These are phyloP conservation scores for Agroathelia rolfsii DNA, from an alignment of 1,284 basidiomycete genomes.

Conservation along the genomic window DNA sequence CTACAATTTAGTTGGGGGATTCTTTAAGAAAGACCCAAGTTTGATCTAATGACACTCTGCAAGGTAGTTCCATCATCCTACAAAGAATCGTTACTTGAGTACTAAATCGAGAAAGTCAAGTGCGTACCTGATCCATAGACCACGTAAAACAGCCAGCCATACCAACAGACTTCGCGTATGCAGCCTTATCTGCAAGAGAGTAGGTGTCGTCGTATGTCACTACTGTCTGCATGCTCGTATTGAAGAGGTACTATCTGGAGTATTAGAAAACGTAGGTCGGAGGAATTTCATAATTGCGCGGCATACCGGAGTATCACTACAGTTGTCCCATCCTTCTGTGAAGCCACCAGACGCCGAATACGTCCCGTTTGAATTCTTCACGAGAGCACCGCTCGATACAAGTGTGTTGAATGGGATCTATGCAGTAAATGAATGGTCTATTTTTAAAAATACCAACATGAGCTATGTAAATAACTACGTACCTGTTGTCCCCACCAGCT, in stretches of 20 bases:
- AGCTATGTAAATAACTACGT: no score
- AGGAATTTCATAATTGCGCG: slow-evolving; percentile 27
- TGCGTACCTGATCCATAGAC: slow-evolving; percentile 42
- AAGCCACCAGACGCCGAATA: slow-evolving; percentile 37
- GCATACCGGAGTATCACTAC: slow-evolving; percentile 56
- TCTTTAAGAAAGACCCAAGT: no score
- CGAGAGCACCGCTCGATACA: slow-evolving; percentile 46
- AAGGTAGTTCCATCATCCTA: slow-evolving; percentile 35
- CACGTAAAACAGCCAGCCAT: slow-evolving; percentile 55
- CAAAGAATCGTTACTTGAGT: slow-evolving; percentile 3
- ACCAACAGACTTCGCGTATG: slow-evolving; percentile 48
- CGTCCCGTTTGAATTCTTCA: slow-evolving; percentile 30
- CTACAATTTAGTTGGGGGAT: no score
- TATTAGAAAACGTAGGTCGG: slow-evolving; percentile 54
- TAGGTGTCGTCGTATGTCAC: slow-evolving; percentile 66
- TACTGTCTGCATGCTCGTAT: slow-evolving; percentile 36
- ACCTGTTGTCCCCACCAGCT: slow-evolving; percentile 33
- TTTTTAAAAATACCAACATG: no score
- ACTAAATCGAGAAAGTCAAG: slow-evolving; percentile 6
- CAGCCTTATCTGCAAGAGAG: slow-evolving; percentile 56
- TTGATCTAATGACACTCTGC: slow-evolving; percentile 33
- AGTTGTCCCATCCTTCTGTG: slow-evolving; percentile 57
- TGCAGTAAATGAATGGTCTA: no score
- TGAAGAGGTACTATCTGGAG: slow-evolving; percentile 40
- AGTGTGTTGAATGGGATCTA: slow-evolving; percentile 56